Base-by-base conservation (phyloP, 192 early-diverging fungal genomes). In the Entomortierella parvispora region DNA sequence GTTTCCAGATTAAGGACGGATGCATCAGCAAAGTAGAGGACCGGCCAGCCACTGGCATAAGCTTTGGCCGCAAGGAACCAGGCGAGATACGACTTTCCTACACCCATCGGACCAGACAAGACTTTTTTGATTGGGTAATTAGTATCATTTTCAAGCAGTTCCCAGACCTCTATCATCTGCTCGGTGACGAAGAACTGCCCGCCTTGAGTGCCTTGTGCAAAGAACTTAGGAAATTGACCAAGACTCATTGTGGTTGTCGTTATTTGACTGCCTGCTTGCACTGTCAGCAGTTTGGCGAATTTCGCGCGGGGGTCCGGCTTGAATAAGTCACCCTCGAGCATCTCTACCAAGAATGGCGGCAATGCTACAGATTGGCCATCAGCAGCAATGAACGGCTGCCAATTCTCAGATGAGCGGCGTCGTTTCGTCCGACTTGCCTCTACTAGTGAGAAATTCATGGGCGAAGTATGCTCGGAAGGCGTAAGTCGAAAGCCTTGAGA, bases 1-100 rank as follows among this genome's bases (percentile, higher is more conserved):
- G 32, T 32, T 0, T 47, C 23, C 22, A 49, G 5, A 47, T 42
- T 14, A 31, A 66, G 54, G 3, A 23, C 18, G 17, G 33, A 4
- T 42, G 71, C 71, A 51, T 76, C 71, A 33, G 71, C 44, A 45
- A 76, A 61, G 8, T 68, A 76, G 32, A 68, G 71, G 4, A 61
- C 42, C 12, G 34, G 51, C 57, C 72, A 76, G 22, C 43, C 43
- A 15, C 58, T 31, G 15, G 63, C 37, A 45, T 72, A 72, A 0
- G 70, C 70, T 3, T 46, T 57, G 18, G 62, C 8, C 4, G 63
- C 62, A 58, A 65, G 62, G 28, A 67, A 67, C 1, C 23, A 51
- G 9, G 68, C 42, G 11, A 70, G 43, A 34, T 70, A 70, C 4
- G 68, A 70, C 29, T 70, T 70, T 12, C 68, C 68, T 6, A 70